A percentile compares a stretch with the other conserved stretches of the same genome.
These are phyloP conservation scores for Cairneyella variabilis DNA, from an alignment of 495 filamentous ascomycete species.

Conservation along the genomic window DNA sequence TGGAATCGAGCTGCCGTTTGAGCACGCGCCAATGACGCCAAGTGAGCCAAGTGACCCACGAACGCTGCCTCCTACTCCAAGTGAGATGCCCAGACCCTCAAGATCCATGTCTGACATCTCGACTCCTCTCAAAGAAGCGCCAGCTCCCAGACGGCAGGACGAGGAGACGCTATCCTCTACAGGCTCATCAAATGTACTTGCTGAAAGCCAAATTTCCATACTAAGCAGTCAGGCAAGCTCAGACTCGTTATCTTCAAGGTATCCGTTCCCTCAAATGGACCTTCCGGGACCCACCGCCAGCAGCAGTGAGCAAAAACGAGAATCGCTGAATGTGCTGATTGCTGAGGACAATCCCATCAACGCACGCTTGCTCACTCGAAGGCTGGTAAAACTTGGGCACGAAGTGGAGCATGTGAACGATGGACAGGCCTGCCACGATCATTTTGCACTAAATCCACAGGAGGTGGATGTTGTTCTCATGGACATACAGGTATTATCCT, in stretches of 20 bases:
- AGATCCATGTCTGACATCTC: neutral
- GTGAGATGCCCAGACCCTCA: neutral
- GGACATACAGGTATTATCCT: constrained; percentile 71
- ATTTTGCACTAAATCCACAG: constrained; percentile 54
- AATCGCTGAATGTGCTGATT: constrained; percentile 59
- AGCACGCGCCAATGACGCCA: neutral
- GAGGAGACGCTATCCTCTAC: neutral
- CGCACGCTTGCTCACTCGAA: constrained; percentile 76
- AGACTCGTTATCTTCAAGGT: neutral
- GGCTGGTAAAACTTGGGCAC: constrained; percentile 77
- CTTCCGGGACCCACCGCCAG: constrained; percentile 34
- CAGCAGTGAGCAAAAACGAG: too few relatives aligned
- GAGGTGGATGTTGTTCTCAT: constrained; percentile 82
- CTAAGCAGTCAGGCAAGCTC: neutral
- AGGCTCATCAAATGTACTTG: too few relatives aligned
- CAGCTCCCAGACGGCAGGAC: too few relatives aligned
- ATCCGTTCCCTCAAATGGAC: neutral
- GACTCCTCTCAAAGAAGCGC: neutral
- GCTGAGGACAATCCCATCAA: constrained; percentile 95
- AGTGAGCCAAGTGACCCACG: neutral
- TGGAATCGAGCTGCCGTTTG: constrained; percentile 65
- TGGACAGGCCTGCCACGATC: constrained; percentile 77
- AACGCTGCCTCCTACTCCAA: neutral
- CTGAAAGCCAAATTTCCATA: neutral
- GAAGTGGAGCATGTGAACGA: constrained; percentile 71